Evolutionary conservation across 108 stramenopile genomes (phyloP), one percentile per base, ranked within the genome.

Genomic region (Fragilaria crotonensis): DNA sequence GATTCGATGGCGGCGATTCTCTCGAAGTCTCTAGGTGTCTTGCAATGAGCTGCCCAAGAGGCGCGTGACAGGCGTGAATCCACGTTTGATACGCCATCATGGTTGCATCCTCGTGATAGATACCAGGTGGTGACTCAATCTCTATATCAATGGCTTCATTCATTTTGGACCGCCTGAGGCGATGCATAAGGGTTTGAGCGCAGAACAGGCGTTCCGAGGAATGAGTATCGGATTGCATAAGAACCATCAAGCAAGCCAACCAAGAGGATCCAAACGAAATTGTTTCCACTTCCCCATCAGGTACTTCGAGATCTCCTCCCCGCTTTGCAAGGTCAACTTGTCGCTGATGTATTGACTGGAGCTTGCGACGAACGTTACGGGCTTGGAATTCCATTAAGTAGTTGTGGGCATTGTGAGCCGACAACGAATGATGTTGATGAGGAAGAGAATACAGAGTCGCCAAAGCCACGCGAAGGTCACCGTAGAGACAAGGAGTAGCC

Each of bases 121-220:
- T 17, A 3, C 1, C 47, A 1, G 55, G 57, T 18, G 25, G 11
- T n/a, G 44, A 33, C 54, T 84, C 83, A 5, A 80, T 54, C 54
- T 84, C 83, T 2, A 77, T 30, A 65, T 84, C 83, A 4, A 84
- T 72, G 0, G 79, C 79, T 53, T 84, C 79, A 0, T 9, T 11
- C 30, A 73, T 20, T 57, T 74, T 76, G 55, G 63, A 56, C 27
- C 79, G 62, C 17, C 79, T 49, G 31, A 78, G 36, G 18, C 83
- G 61, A 64, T 79, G 75, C 18, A 80, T 52, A n/a, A 84, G 29
- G 11, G 83, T 77, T 54, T 84, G 83, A 2, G 83, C 83, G 32
- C 68, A 68, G 69, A 84, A 84, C 19, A 84, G 57, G 20, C 70
- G 62, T 55, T 84, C 79, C 1, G 78, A 61, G 33, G 61, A 67